A percentile compares a stretch with the other conserved stretches of the same genome.
Conservation (phyloP, 2,329 filamentous ascomycete genomes). For the Diaporthe aspalathi region DNA sequence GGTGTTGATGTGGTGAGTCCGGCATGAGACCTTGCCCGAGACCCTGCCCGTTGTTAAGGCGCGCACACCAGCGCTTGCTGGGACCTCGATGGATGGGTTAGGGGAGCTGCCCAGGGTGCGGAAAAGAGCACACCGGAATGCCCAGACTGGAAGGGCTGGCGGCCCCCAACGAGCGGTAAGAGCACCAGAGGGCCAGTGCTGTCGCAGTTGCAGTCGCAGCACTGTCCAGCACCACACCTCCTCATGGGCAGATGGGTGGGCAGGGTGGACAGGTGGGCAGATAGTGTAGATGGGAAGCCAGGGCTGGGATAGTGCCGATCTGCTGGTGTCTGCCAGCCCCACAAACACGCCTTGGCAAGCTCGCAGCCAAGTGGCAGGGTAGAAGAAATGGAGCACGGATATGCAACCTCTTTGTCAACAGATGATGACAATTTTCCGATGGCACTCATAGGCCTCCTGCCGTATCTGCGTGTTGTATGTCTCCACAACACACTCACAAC, state of each 20-base stretch:
- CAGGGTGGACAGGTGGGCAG: no score
- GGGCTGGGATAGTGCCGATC: constrained; percentile 24
- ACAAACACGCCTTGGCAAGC: constrained; percentile 9
- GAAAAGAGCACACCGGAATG: constrained; percentile 3
- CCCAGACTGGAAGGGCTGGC: neutral
- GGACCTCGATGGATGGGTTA: constrained; percentile 4
- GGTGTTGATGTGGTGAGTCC: constrained; percentile 6
- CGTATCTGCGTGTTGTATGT: neutral
- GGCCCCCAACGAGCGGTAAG: constrained; percentile 31
- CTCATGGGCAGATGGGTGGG: no score
- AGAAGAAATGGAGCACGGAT: constrained; percentile 21
- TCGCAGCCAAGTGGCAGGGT: constrained; percentile 7
- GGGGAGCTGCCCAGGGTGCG: constrained; percentile 11
- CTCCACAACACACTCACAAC: constrained; percentile 9
- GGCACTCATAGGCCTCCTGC: neutral
- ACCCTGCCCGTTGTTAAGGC: constrained; percentile 14
- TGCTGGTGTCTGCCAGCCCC: constrained; percentile 25
- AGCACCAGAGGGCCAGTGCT: constrained; percentile 23
- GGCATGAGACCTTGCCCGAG: constrained; percentile 10
- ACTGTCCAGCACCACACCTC: no score
- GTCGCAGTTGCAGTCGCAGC: no score
- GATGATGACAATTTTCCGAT: constrained; percentile 25
- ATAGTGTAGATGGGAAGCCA: no score
- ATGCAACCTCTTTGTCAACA: constrained; percentile 31
- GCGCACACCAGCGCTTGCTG: neutral